These are phyloP conservation scores for Maudiozyma saulgeensis DNA, from an alignment of 805 yeast genomes.

Conservation along the genomic window DNA sequence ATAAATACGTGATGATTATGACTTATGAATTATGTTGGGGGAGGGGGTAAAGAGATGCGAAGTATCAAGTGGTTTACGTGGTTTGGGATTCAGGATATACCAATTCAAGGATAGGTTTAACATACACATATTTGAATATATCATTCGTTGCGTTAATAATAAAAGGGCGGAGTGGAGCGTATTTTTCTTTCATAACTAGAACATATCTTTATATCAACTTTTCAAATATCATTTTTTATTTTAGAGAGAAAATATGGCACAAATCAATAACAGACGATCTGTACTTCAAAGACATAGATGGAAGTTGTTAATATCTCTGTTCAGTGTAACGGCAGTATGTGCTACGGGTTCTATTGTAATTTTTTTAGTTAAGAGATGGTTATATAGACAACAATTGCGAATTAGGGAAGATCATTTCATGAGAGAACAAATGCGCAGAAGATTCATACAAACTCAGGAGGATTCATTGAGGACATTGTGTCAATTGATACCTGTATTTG, in stretches of 20 bases:
- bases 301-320: conserved; percentile 17
- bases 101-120: too few relatives aligned
- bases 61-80: too few relatives aligned
- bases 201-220: too few relatives aligned
- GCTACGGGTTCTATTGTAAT: conserved; percentile 23
- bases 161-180: too few relatives aligned
- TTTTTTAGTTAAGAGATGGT: conserved; percentile 24
- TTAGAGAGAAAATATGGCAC: neutral
- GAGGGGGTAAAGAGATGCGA: too few relatives aligned
- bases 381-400: conserved; percentile 35
- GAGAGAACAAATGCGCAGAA: conserved; percentile 59
- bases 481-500: conserved; percentile 70
- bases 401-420: conserved; percentile 50
- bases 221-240: neutral
- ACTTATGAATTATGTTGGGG: too few relatives aligned
- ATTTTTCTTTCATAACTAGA: too few relatives aligned
- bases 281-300: conserved; percentile 18
- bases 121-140: too few relatives aligned
- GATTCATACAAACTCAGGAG: conserved; percentile 85
- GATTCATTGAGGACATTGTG: conserved; percentile 80
- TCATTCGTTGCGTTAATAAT: too few relatives aligned
- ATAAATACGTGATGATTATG: too few relatives aligned
- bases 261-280: conserved; percentile 2
- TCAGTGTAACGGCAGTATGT: conserved; percentile 16
- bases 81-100: too few relatives aligned